A percentile compares a stretch with the other conserved stretches of the same genome.
phyloP scores from a whole-genome alignment of 768 basidiomycete genomes.

The Boletales sp. region DNA sequence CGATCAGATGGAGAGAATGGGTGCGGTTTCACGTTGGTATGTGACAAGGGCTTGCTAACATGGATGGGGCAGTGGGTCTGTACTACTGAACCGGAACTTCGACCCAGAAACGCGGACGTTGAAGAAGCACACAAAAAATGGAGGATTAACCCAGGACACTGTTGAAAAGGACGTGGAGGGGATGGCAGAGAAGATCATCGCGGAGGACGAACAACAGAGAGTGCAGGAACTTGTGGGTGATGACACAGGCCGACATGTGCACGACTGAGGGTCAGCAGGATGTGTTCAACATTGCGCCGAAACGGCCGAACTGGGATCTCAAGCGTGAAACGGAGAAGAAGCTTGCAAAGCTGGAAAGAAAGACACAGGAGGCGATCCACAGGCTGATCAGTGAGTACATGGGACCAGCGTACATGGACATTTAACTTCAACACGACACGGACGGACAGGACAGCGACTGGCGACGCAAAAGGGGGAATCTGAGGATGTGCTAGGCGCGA shows the following conservation, averaged over 20 bases:
- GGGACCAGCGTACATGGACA: conserved; percentile 1
- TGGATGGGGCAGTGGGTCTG: conserved; percentile 35
- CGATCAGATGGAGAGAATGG: conserved; percentile 38
- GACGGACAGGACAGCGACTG: conserved; percentile 65
- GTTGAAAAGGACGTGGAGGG: conserved; percentile 85
- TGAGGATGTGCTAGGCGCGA: conserved; percentile 78
- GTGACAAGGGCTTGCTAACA: conserved; percentile 12
- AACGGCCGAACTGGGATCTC: conserved; percentile 94
- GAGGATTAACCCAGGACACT: conserved; percentile 68
- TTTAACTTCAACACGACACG: conserved; percentile 11
- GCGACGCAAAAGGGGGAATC: conserved; percentile 75
- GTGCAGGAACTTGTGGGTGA: conserved; percentile 82
- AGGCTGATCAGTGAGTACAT: conserved; percentile 79
- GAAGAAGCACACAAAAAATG: conserved; percentile 60
- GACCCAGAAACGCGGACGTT: conserved; percentile 84
- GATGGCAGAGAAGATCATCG: conserved; percentile 78
- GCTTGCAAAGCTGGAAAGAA: conserved; percentile 81
- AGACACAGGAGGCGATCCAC: conserved; percentile 90
- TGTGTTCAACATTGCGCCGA: conserved; percentile 95
- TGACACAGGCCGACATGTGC: neutral
- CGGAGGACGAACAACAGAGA: conserved; percentile 81
- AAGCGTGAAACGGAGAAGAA: conserved; percentile 93
- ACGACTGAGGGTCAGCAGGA: conserved; percentile 50
- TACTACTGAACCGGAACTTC: conserved; percentile 77
- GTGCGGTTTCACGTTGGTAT: conserved; percentile 32